Evolutionary conservation across 208 protist genomes (phyloP).

Genomic region (Porcisia hertigi): DNA sequence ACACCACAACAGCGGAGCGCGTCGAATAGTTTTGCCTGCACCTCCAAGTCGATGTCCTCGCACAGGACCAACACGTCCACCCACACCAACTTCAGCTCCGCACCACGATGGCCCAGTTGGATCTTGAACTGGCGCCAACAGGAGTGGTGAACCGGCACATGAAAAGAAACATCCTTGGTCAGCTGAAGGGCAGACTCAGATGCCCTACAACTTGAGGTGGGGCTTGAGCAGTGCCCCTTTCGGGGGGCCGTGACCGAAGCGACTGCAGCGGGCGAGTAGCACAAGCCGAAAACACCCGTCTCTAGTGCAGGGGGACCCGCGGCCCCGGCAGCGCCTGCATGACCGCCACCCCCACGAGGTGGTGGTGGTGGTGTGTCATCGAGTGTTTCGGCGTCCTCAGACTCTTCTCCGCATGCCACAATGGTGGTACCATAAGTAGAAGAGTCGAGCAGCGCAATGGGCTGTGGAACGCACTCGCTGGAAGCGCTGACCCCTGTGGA

Average conservation of each 20-base stretch:
- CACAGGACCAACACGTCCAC: slow-evolving; percentile 43
- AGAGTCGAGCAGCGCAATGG: slow-evolving; percentile 64
- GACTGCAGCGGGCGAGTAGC: slow-evolving; percentile 2
- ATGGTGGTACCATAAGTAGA: slow-evolving; percentile 75
- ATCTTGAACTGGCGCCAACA: slow-evolving; percentile 49
- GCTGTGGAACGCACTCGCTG: slow-evolving; percentile 21
- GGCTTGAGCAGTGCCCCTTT: not conserved
- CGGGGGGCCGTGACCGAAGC: not conserved
- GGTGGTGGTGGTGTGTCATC: not conserved
- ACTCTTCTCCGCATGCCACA: slow-evolving; percentile 21
- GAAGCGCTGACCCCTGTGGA: not conserved
- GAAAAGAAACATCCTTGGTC: slow-evolving; percentile 31
- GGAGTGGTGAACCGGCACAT: slow-evolving; percentile 37
- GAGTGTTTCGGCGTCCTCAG: slow-evolving; percentile 3
- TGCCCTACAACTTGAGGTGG: not conserved
- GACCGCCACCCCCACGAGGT: not conserved
- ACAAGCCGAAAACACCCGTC: slow-evolving; percentile 21
- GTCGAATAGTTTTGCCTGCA: slow-evolving; percentile 45
- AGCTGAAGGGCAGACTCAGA: slow-evolving; percentile 13
- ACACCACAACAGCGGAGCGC: slow-evolving; percentile 59
- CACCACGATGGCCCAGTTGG: slow-evolving; percentile 54
- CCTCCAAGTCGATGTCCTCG: slow-evolving; percentile 44
- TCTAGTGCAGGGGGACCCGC: not conserved
- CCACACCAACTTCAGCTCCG: slow-evolving; percentile 59
- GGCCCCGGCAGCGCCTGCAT: not conserved